Evolutionary conservation across 202 grass and related monocot genomes (phyloP), one percentile per base, ranked within the genome.

Genomic region (Alloteropsis angusta): DNA sequence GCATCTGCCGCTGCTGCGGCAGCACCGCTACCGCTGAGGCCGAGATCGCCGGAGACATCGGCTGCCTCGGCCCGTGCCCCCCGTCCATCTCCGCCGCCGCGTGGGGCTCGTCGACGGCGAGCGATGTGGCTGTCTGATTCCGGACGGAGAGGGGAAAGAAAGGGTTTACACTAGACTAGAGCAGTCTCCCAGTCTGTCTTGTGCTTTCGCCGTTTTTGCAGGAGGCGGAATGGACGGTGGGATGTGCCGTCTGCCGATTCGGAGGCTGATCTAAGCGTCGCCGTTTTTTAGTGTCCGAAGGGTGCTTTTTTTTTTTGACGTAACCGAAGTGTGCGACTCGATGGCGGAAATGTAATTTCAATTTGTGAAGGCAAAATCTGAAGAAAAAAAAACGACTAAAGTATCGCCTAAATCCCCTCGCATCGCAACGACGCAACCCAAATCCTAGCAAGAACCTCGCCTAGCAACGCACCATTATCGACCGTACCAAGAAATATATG

Each of bases 1-100:
- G 86, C 77, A 88, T 80, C 86, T 88, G 87, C 72, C 82, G 82
- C 71, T 88, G 87, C 65, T 72, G 87, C 15, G 54, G 82, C 9
- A 76, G 15, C 56, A 65, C 56, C 18, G 56, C 22, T 13, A 65
- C 56, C 18, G 56, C 22, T 13, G 82, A 76, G 22, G 65, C 82
- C 39, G 86, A 80, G 18, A 84, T 73, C 39, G 71, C 71, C 57
- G 86, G 86, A 1, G 86, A 88, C 64, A 85, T 23, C 21, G 86
- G 86, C 23, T 85, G 86, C 86, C 86, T 80, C 56, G 54, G 64
- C 39, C 82, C 82, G 26, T 87, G 85, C 28, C 37, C 65, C 19
- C 78, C 78, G 14, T 87, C 85, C 79, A 87, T 87, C 49, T 37
- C 49, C 64, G 60, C 80, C 13, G 75, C 45, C 53, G 67, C 22